Base-by-base conservation (phyloP, 2,329 filamentous ascomycete genomes). In the Aureobasidium sp. region DNA sequence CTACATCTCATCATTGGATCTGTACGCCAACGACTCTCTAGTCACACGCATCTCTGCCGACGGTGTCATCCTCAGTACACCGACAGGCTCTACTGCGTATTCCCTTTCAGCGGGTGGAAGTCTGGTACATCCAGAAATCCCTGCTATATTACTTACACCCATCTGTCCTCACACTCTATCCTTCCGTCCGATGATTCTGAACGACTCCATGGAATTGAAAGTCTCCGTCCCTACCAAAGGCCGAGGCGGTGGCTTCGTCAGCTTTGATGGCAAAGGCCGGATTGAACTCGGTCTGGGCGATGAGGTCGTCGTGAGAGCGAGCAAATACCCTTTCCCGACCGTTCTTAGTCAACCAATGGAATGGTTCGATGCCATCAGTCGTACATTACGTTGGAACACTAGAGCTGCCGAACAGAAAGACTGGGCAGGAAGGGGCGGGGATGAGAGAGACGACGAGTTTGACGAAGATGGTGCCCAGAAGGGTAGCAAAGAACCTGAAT, bases 151-250 rank as follows among this genome's bases (percentile, higher is more conserved):
- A 45, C 84, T 99, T 60, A 99, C 94, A 0, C 94, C 94, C 22
- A 97, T 99, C 74, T 99, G 94, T 76, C 94, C 94, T 9, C 94
- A 99, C 72, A 97, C 93, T 0, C 82, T 99, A 17, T 96, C 91
- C 15, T 99, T 99, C 84, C 86, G 94, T 11, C 94, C 94, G 37
- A 97, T 99, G 94, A 89, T 99, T 8, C 85, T 99, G 53, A 96
- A 91, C 53, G 94, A 99, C 77, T 94, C 90, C 61, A 90, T 97
- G 81, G 86, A 92, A 17, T 84, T 99, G 64, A 90, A 92, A 56
- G 90, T 99, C 58, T 88, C 89, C 5, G 87, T 99, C 14, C 94
- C 94, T 0, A 82, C 83, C 65, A 86, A 87, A 70, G 95, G 90
- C 42, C 89, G 94, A 50, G 93, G 92, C 17, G 96, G 91, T 0